These are phyloP conservation scores for Polytrichum commune DNA, from an alignment of 225 moss, liverwort and hornwort species.

Conservation along the genomic window DNA sequence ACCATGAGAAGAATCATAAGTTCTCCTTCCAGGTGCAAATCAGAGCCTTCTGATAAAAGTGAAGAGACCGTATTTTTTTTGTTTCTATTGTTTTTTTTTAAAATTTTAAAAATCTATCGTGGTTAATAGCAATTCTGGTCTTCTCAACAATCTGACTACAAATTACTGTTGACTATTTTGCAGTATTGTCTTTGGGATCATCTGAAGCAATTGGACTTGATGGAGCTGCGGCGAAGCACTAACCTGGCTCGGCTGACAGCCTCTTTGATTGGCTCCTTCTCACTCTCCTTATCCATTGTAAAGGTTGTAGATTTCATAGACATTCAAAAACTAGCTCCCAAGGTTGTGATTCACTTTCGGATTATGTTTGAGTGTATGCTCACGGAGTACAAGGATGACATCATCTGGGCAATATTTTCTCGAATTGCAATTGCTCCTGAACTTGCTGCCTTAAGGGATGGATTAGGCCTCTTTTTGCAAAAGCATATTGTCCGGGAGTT, in stretches of 20 bases:
- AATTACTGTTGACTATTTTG: not conserved
- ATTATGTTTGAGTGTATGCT: conserved; percentile 71
- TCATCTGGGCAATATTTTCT: conserved; percentile 76
- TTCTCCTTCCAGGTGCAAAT: conserved; percentile 82
- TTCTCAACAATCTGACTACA: not conserved
- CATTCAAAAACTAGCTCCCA: conserved; percentile 61
- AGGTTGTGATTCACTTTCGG: conserved; percentile 78
- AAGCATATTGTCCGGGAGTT: conserved; percentile 37
- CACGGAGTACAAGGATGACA: conserved; percentile 53
- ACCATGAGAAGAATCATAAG: conserved; percentile 94
- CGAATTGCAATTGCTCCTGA: conserved; percentile 69
- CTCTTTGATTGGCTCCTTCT: conserved; percentile 51
- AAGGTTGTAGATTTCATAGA: conserved; percentile 88
- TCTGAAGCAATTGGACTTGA: conserved; percentile 79
- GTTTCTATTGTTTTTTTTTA: not conserved
- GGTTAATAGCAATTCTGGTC: not conserved
- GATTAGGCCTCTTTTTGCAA: conserved; percentile 59
- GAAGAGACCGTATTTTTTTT: not conserved
- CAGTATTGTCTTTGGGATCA: conserved; percentile 99
- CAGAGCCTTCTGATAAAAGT: too few species aligned
- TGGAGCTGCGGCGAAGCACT: conserved; percentile 74
- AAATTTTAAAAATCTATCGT: too few species aligned
- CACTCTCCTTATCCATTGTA: conserved; percentile 75
- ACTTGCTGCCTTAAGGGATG: conserved; percentile 60
- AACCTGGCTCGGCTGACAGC: conserved; percentile 85